These are phyloP conservation scores for Lagenaria siceraria DNA, from an alignment of 306 rosid genomes.

Conservation along the genomic window DNA sequence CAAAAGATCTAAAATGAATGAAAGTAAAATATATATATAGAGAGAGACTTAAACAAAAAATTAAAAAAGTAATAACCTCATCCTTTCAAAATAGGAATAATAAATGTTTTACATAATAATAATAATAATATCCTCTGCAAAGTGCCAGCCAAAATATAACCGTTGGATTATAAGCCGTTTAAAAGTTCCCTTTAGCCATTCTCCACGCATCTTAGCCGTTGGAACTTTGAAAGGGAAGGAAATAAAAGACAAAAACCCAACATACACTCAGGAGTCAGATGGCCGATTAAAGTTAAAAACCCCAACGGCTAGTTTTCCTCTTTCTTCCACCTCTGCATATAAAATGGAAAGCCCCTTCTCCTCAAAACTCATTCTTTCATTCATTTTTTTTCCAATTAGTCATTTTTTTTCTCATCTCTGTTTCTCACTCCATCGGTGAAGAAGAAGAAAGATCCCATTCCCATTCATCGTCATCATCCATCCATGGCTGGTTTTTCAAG, in stretches of 20 bases:
- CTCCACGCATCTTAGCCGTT: background rate
- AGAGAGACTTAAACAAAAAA: too few species aligned
- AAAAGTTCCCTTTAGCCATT: background rate
- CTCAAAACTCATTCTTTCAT: background rate
- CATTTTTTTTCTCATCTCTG: too few species aligned
- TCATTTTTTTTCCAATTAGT: background rate
- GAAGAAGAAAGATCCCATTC: too few species aligned
- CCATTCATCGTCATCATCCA: background rate
- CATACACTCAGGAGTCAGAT: background rate
- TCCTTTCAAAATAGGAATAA: too few species aligned
- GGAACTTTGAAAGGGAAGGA: background rate
- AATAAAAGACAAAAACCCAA: background rate
- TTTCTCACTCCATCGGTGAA: too few species aligned
- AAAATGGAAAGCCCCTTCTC: constrained; percentile 11
- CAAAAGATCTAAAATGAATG: too few species aligned
- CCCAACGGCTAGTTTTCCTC: constrained; percentile 65
- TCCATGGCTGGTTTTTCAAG: constrained; percentile 36
- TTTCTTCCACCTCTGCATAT: constrained; percentile 1
- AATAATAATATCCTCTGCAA: too few species aligned
- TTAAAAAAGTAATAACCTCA: too few species aligned
- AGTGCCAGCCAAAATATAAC: background rate
- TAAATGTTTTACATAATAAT: too few species aligned
- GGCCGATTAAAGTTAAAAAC: background rate
- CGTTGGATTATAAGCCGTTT: background rate
- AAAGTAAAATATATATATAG: too few species aligned